These are phyloP conservation scores for Gypsophila paniculata DNA, from an alignment of 179 eudicot genomes.

Conservation along the genomic window DNA sequence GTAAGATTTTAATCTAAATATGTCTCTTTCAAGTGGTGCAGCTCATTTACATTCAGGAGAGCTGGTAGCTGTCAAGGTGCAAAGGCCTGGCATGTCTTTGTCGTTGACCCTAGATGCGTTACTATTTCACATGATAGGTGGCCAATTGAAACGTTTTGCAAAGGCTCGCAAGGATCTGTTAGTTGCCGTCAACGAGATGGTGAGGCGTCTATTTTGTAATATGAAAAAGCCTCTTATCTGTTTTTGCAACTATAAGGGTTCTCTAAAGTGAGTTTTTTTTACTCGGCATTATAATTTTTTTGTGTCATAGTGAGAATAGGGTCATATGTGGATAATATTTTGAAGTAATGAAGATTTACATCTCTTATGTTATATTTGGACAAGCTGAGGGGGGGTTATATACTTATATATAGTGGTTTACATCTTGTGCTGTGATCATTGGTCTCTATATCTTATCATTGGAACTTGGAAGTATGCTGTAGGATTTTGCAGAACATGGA, in stretches of 20 bases:
- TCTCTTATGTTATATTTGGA: not conserved
- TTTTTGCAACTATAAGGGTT: conserved; percentile 6
- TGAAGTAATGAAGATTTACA: not conserved
- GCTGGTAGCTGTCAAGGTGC: conserved; percentile 98
- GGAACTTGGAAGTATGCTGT: not conserved
- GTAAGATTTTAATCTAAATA: conserved; percentile 30
- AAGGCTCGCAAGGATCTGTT: conserved; percentile 95
- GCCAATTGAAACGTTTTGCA: conserved; percentile 90
- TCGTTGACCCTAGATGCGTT: conserved; percentile 90
- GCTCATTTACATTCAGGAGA: conserved; percentile 99
- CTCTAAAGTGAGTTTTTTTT: not conserved
- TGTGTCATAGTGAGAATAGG: not conserved
- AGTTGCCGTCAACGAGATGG: conserved; percentile 98
- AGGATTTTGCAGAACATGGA: not conserved
- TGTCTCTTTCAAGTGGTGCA: conserved; percentile 73
- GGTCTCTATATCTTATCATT: not conserved
- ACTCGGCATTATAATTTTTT: no score
- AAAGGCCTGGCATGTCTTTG: conserved; percentile 94
- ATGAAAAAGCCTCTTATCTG: conserved; percentile 12
- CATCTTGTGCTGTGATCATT: conserved; percentile 5
- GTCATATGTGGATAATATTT: not conserved
- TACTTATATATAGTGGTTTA: not conserved
- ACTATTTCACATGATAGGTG: conserved; percentile 93
- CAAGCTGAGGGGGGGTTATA: not conserved
- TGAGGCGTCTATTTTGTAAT: conserved; percentile 36